phyloP scores from a whole-genome alignment of 352 stramenopile genomes.

The Pythium guiyangense region DNA sequence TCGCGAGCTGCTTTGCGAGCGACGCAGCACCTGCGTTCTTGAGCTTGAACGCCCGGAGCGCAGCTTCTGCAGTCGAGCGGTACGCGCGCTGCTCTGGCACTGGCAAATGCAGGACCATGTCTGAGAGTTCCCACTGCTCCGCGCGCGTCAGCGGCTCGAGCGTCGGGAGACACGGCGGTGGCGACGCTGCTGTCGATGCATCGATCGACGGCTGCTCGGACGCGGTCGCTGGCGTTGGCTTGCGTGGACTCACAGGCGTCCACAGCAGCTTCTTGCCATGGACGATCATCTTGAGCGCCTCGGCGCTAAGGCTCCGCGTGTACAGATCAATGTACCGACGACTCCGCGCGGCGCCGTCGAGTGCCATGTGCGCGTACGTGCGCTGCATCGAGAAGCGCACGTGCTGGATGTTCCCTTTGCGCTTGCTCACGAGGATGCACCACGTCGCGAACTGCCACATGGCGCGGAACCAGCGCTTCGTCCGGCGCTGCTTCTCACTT shows the following conservation, averaged over 20 bases:
- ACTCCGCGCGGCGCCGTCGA: slow-evolving; percentile 6
- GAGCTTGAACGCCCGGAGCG: slow-evolving; percentile 32
- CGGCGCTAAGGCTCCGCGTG: slow-evolving; percentile 35
- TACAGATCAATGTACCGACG: slow-evolving; percentile 53
- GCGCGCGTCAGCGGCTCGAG: slow-evolving; percentile 29
- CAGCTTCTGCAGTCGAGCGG: slow-evolving; percentile 32
- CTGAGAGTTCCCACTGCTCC: slow-evolving; percentile 65
- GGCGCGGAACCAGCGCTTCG: slow-evolving; percentile 40
- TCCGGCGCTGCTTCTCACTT: slow-evolving; percentile 29
- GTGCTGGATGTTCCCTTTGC: slow-evolving; percentile 12
- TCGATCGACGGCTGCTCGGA: slow-evolving; percentile 1
- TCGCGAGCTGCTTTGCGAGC: slow-evolving; percentile 18
- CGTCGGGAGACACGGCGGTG: slow-evolving; percentile 17
- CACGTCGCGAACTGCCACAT: slow-evolving; percentile 69
- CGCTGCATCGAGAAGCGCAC: slow-evolving; percentile 6
- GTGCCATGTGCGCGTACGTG: neutral
- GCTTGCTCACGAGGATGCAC: slow-evolving; percentile 35
- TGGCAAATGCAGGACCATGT: slow-evolving; percentile 41
- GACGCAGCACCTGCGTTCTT: slow-evolving; percentile 14
- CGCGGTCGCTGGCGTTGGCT: neutral
- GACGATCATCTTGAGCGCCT: slow-evolving; percentile 37
- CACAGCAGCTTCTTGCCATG: slow-evolving; percentile 27
- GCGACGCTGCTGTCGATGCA: neutral
- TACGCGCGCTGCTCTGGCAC: slow-evolving; percentile 48
- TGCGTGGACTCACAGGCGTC: slow-evolving; percentile 16